phyloP scores from a whole-genome alignment of 106 monocot genomes.

The Posidonia australis region DNA sequence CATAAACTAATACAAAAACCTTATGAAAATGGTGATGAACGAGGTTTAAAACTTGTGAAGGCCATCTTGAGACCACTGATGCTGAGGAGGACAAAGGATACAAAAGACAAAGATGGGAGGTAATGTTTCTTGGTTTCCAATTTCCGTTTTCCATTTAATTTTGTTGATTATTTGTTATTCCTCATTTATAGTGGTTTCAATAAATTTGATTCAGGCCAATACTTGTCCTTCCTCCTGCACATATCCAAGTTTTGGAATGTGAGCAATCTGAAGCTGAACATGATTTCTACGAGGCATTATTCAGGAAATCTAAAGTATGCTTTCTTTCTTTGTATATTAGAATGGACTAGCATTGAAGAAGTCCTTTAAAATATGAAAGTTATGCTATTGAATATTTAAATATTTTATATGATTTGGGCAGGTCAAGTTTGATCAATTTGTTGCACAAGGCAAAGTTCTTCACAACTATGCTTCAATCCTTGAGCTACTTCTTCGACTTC shows the following conservation, averaged over 20 bases:
- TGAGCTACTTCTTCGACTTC: slow-evolving; percentile 66
- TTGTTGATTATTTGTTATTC: not conserved
- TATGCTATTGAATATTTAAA: not conserved
- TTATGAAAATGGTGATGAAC: slow-evolving; percentile 80
- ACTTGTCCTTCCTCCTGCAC: slow-evolving; percentile 70
- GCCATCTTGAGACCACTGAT: slow-evolving; percentile 74
- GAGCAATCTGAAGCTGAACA: slow-evolving; percentile 66
- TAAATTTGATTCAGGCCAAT: slow-evolving; percentile 50
- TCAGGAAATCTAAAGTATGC: slow-evolving; percentile 61
- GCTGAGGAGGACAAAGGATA: slow-evolving; percentile 85
- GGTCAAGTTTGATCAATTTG: slow-evolving; percentile 73
- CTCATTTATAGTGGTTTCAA: not conserved
- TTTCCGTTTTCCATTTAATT: not conserved
- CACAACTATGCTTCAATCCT: slow-evolving; percentile 82
- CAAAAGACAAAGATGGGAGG: slow-evolving; percentile 83
- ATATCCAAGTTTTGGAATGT: slow-evolving; percentile 50
- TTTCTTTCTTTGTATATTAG: not conserved
- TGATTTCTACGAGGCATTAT: slow-evolving; percentile 78
- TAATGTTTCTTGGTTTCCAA: slow-evolving; percentile 6
- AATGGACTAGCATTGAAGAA: not conserved
- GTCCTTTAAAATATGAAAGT: not conserved
- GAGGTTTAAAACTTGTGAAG: slow-evolving; percentile 62
- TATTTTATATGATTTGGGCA: slow-evolving; percentile 13
- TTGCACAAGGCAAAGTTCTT: slow-evolving; percentile 78
- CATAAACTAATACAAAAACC: slow-evolving; percentile 74